Percentiles rank a stretch among this genome's conserved stretches.
Evolutionary conservation across 2,329 filamentous ascomycete genomes (phyloP).

Genomic region (Trichophyton rubrum): DNA sequence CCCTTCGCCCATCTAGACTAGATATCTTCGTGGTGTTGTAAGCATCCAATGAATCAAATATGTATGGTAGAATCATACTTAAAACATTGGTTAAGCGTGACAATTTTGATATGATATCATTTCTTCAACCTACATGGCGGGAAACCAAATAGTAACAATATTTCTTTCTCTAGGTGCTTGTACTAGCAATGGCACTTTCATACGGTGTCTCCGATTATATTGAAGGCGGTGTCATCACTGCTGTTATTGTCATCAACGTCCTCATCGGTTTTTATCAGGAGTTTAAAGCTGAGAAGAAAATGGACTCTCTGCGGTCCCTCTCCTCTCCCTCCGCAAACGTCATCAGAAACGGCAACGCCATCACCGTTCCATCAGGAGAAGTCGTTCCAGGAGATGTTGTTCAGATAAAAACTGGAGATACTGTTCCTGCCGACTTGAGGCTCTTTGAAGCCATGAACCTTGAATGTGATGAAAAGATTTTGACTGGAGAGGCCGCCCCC

Average conservation of each 20-base stretch:
- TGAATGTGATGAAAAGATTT: slow-evolving; percentile 55
- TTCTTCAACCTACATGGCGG: background rate
- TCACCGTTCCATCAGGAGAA: slow-evolving; percentile 42
- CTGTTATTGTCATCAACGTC: slow-evolving; percentile 47
- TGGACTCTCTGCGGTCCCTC: slow-evolving; percentile 43
- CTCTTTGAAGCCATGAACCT: slow-evolving; percentile 53
- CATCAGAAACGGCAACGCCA: slow-evolving; percentile 43
- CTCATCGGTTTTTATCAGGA: slow-evolving; percentile 49
- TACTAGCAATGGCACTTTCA: slow-evolving; percentile 58
- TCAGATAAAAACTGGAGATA: slow-evolving; percentile 43
- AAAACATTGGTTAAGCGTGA: background rate
- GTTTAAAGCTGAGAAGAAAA: slow-evolving; percentile 48
- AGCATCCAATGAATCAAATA: background rate
- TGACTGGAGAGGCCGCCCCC: slow-evolving; percentile 51
- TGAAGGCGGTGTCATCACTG: slow-evolving; percentile 48
- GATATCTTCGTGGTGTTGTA: background rate
- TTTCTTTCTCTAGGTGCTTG: slow-evolving; percentile 45
- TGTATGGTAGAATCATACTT: background rate
- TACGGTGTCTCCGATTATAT: slow-evolving; percentile 46
- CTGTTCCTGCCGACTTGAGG: slow-evolving; percentile 47
- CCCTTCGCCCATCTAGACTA: background rate
- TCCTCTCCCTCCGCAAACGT: slow-evolving; percentile 46
- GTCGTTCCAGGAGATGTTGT: slow-evolving; percentile 49
- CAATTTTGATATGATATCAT: background rate
- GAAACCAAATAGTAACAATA: slow-evolving; percentile 11